Evolutionary conservation across 768 basidiomycete species (phyloP), one percentile per base, ranked within the genome.

Genomic region (Mycena amicta): DNA sequence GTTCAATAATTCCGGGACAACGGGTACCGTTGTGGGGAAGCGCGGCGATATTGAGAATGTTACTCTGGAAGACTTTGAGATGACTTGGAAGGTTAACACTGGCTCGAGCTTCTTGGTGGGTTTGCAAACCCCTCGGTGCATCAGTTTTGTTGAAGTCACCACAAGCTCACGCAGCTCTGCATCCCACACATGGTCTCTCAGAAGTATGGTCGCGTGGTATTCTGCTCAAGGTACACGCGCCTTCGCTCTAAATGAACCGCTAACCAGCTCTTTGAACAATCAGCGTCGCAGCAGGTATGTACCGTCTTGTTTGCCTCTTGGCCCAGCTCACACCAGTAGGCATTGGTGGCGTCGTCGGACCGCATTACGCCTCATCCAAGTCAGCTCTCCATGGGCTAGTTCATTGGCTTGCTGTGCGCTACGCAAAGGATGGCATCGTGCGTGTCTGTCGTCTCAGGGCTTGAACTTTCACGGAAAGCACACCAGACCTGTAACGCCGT

Each of bases 281-380:
- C n/a, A 81, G 82, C 59, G 78, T 83, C 37, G 82, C 82, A 13
- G 78, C 82, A 5, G 74, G 79, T 74, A 57, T 33, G 68, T 60
- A 3, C 31, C 5, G 15, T 28, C 20, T 12, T 18, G 33, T 22
- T 22, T 22, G 4, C 16, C 30, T 47, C 3, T 28, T 53, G 20
- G 52, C 5, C n/a, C n/a, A 15, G 20, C 5, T 11, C 4, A 2
- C 16, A 18, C n/a, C 20, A n/a, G 3, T 39, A 72, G 80, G 78
- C 2, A 80, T 75, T 25, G 83, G 82, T 13, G 83, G 83, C 1
- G 79, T 83, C 1, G 72, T 84, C 43, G 83, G 83, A 0, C 82
- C 83, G 0, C 83, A 84, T 56, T 83, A 84, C 53, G 81, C 83
- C 5, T 83, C 81, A 0, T 82, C 82, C 0, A 84, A 84, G 58